Base-by-base conservation (phyloP, 2,329 filamentous ascomycete species). In the Tympanopsis confertula region DNA sequence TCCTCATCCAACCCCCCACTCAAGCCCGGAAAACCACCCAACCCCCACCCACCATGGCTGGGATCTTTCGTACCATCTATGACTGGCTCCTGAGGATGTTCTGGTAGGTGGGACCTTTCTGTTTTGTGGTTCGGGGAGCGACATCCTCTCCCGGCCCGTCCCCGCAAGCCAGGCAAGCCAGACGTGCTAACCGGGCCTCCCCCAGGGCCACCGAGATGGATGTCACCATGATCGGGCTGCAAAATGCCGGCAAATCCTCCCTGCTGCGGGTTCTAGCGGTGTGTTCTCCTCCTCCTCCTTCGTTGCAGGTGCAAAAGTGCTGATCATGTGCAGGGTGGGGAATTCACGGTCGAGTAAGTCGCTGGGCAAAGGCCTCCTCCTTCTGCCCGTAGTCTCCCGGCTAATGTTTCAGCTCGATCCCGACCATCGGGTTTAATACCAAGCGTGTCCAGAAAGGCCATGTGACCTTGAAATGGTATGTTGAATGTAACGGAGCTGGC, bases 401-500 rank as follows among this genome's bases (percentile, higher is more conserved):
- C 47, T 63, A 54, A 66, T n/a, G n/a, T n/a, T n/a, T 7, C 30
- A 96, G 89, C 69, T 94, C 89, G 48, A 95, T 96, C 59, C 91
- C 91, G 44, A 98, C 91, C 13, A 89, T 98, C 52, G 91, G 91
- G 47, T 96, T 96, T 70, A 98, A 96, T 62, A 94, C 95, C 79
- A 96, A 96, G 71, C 82, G 84, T 49, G 87, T 98, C 51, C 88
- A 95, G 65, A 89, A 91, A 56, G 91, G 91, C 50, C 89, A 96
- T 74, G 91, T 98, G 58, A 94, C 91, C 50, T 71, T 98, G 53
- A 96, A 96, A 65, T 98, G 91, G 30, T 33, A 10, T 12, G 30
- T 33, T 10, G 24, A 10, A n/a, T 28, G 24, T n/a, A 10, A 10
- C 24, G 24, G 24, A n/a, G 10, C 10, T 28, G 10, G 24, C 24